These are phyloP conservation scores for Colletotrichum caudatum DNA, from an alignment of 2,329 filamentous ascomycete genomes.

Conservation along the genomic window DNA sequence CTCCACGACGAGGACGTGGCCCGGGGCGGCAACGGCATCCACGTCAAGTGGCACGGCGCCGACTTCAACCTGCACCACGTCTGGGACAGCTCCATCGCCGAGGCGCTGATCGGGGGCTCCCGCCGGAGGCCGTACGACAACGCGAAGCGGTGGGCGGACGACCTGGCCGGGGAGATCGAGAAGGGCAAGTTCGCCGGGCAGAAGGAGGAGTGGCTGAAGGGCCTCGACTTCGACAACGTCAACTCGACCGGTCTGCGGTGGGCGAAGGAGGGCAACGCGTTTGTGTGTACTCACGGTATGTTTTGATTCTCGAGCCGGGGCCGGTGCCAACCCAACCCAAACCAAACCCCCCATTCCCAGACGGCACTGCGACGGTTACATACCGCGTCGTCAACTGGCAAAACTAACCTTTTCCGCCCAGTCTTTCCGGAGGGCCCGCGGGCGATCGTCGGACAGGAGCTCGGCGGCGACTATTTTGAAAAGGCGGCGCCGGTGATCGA, in stretches of 20 bases:
- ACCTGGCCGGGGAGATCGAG: slow-evolving; percentile 66
- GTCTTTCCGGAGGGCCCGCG: slow-evolving; percentile 72
- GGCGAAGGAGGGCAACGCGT: slow-evolving; percentile 72
- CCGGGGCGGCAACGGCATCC: slow-evolving; percentile 76
- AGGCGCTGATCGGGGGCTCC: slow-evolving; percentile 71
- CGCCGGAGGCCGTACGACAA: slow-evolving; percentile 62
- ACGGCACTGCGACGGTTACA: background rate
- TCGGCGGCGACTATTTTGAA: slow-evolving; percentile 73
- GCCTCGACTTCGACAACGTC: slow-evolving; percentile 66
- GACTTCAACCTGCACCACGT: slow-evolving; percentile 77
- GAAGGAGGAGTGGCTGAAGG: slow-evolving; percentile 67
- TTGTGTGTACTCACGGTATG: slow-evolving; percentile 72
- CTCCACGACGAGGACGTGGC: slow-evolving; percentile 74
- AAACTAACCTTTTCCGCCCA: slow-evolving; percentile 42
- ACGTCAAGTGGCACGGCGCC: slow-evolving; percentile 69
- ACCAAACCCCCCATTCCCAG: background rate
- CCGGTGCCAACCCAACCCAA: background rate
- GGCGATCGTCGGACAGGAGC: slow-evolving; percentile 69
- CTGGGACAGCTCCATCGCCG: slow-evolving; percentile 79
- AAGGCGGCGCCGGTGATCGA: slow-evolving; percentile 74
- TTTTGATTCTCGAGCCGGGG: slow-evolving; percentile 15
- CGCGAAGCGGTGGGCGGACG: slow-evolving; percentile 68
- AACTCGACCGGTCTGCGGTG: slow-evolving; percentile 69
- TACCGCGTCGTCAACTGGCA: background rate
- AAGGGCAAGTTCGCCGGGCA: slow-evolving; percentile 65